Conservation (phyloP, 2,329 filamentous ascomycete genomes). For the Aspergillus novoparasiticus region DNA sequence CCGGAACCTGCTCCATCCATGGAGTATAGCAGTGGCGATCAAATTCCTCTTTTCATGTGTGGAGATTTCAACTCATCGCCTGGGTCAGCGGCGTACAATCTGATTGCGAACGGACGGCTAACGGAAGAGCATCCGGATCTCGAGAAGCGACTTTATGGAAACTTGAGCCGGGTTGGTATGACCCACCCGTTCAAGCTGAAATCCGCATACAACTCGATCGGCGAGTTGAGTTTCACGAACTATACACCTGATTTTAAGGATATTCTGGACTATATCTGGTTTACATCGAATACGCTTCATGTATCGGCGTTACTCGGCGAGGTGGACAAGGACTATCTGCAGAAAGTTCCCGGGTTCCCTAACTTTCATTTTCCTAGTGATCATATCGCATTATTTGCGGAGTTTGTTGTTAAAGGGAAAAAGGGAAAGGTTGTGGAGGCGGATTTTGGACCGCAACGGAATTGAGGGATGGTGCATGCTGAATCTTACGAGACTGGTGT, state of each 20-base stretch:
- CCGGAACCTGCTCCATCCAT: conserved; percentile 74
- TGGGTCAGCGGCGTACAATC: conserved; percentile 86
- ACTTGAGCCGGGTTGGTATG: conserved; percentile 89
- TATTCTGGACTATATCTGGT: conserved; percentile 97
- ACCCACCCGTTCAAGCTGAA: conserved; percentile 92
- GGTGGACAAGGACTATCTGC: conserved; percentile 81
- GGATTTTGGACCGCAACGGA: conserved; percentile 60
- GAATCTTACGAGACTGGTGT: conserved; percentile 42
- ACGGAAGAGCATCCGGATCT: conserved; percentile 79
- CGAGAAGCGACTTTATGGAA: conserved; percentile 80
- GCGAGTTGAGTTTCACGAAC: conserved; percentile 91
- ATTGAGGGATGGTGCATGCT: conserved; percentile 40
- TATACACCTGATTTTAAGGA: conserved; percentile 93
- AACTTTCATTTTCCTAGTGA: conserved; percentile 95
- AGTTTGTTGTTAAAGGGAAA: conserved; percentile 84
- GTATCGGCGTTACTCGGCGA: conserved; percentile 82
- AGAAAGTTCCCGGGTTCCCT: conserved; percentile 85
- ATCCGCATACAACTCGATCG: conserved; percentile 82
- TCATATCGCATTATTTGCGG: conserved; percentile 84
- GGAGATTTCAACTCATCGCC: conserved; percentile 94
- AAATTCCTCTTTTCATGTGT: conserved; percentile 88
- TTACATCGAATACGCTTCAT: conserved; percentile 85
- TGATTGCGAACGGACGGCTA: conserved; percentile 79
- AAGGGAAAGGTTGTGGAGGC: conserved; percentile 74
- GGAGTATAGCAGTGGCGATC: conserved; percentile 81